phyloP scores from a whole-genome alignment of 257 asterid species.

The Sherardia arvensis region DNA sequence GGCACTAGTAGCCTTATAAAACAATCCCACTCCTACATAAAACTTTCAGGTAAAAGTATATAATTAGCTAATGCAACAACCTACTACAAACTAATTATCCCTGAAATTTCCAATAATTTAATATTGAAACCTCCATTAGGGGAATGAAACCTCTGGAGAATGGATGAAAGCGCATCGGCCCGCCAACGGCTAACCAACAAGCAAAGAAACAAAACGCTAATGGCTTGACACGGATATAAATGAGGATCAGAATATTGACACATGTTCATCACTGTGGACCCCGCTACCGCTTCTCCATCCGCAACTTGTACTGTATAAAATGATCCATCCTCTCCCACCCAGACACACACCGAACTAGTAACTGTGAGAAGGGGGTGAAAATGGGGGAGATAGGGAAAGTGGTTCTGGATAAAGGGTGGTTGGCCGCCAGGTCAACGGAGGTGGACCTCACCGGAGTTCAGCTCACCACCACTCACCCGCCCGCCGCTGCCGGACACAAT shows the following conservation, averaged over 20 bases:
- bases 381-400: slow-evolving; percentile 57
- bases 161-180: neutral
- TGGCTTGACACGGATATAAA: neutral
- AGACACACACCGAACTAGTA: neutral
- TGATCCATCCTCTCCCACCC: neutral
- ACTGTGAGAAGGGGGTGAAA: neutral
- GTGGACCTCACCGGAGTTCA: slow-evolving; percentile 61
- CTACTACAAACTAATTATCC: too few species aligned
- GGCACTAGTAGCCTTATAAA: too few species aligned
- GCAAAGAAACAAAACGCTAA: neutral
- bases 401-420: slow-evolving; percentile 66
- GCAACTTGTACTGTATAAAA: neutral
- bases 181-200: neutral
- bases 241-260: neutral
- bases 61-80: too few species aligned
- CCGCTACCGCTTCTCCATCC: neutral
- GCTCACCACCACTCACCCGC: slow-evolving; percentile 72
- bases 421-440: slow-evolving; percentile 88
- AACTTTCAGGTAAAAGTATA: too few species aligned
- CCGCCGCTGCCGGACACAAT: slow-evolving; percentile 32
- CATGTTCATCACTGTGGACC: neutral
- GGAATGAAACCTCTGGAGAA: neutral
- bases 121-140: too few species aligned
- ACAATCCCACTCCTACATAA: too few species aligned
- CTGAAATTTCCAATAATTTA: too few species aligned